Percentiles rank a stretch among this genome's conserved stretches.
These are phyloP conservation scores for Avicennia marina DNA, from an alignment of 257 asterid species.

Conservation along the genomic window DNA sequence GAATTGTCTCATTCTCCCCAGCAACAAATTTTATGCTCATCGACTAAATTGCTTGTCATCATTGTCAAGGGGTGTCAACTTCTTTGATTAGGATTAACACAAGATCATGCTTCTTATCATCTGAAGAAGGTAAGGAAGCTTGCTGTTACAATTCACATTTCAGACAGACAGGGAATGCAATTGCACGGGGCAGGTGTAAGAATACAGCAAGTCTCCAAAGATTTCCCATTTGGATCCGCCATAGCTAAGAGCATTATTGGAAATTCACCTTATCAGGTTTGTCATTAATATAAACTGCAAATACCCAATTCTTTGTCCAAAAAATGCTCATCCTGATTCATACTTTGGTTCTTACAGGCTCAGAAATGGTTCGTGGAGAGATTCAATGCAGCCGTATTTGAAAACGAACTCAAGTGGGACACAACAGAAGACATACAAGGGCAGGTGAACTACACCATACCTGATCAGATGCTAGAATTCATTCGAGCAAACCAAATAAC, in stretches of 20 bases:
- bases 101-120: too few species aligned
- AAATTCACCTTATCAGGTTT: conserved; percentile 36
- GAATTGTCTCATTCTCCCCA: too few species aligned
- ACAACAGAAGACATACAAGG: conserved; percentile 37
- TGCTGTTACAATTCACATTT: conserved; percentile 30
- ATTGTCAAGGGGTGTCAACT: too few species aligned
- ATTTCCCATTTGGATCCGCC: conserved; percentile 46
- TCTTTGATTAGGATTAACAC: too few species aligned
- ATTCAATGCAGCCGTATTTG: conserved; percentile 53
- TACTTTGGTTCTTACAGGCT: background rate
- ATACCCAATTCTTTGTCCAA: too few species aligned
- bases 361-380: conserved; percentile 54
- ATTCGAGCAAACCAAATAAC: conserved; percentile 25
- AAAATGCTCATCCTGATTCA: too few species aligned
- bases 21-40: too few species aligned
- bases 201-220: conserved; percentile 32
- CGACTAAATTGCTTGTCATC: too few species aligned
- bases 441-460: conserved; percentile 34
- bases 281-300: background rate
- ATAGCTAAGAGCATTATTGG: conserved; percentile 35
- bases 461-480: conserved; percentile 45
- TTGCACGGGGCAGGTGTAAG: conserved; percentile 31
- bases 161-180: conserved; percentile 25
- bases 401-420: conserved; percentile 63
- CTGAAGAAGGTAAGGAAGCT: conserved; percentile 35